Evolutionary conservation across 2,329 filamentous ascomycete species (phyloP).

Genomic region (Chaetomium globosum): DNA sequence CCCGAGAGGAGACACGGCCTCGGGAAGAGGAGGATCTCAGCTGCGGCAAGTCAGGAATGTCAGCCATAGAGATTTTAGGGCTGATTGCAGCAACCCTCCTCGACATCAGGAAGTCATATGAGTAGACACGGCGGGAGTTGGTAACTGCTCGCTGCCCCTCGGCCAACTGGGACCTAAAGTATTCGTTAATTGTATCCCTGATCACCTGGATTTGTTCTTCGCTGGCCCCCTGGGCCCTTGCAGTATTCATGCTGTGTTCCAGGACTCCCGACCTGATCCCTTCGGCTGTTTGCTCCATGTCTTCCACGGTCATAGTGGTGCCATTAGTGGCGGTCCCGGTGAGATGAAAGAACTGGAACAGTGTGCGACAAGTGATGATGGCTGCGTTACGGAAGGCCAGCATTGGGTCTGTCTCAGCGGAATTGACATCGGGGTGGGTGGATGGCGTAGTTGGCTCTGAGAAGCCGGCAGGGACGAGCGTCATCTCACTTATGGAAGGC

Average conservation of each 20-base stretch:
- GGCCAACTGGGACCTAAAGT: not conserved
- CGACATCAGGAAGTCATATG: constrained; percentile 17
- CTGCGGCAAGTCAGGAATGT: constrained; percentile 15
- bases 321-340: not conserved
- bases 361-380: not conserved
- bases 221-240: not conserved
- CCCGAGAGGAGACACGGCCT: not conserved
- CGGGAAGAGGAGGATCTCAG: not conserved
- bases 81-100: constrained; percentile 7
- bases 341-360: constrained; percentile 19
- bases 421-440: not conserved
- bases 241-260: constrained; percentile 7
- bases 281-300: constrained; percentile 5
- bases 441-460: not conserved
- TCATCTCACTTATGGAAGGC: not conserved
- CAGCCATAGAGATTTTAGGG: constrained; percentile 15
- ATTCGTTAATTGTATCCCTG: not conserved
- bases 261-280: constrained; percentile 17
- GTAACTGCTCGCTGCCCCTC: not conserved
- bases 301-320: not conserved
- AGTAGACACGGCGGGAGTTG: constrained; percentile 16
- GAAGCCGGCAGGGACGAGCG: not conserved
- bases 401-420: not conserved
- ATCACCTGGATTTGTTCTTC: not conserved
- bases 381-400: not conserved